These are phyloP conservation scores for Puccinia polysora DNA, from an alignment of 1,284 basidiomycete genomes.

Conservation along the genomic window DNA sequence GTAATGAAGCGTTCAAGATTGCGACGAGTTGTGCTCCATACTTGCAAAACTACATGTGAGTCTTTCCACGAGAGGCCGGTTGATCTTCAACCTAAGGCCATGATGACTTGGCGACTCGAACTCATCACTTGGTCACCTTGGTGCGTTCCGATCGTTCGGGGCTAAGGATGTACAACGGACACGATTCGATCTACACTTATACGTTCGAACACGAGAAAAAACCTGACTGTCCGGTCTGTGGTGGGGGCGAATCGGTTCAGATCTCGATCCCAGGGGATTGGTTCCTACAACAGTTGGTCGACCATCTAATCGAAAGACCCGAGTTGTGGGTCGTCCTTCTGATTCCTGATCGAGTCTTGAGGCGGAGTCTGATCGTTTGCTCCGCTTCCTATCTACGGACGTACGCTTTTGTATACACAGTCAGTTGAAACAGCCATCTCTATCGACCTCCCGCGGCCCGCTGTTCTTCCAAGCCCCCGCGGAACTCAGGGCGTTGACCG, in stretches of 20 bases:
- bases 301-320: conserved; percentile 74
- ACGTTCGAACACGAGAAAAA: conserved; percentile 94
- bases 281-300: conserved; percentile 78
- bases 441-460: conserved; percentile 64
- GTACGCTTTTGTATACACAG: too few relatives aligned
- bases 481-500: conserved; percentile 77
- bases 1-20: conserved; percentile 98
- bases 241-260: conserved; percentile 74
- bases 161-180: conserved; percentile 65
- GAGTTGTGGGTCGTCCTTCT: conserved; percentile 65
- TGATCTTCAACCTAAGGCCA: conserved; percentile 59
- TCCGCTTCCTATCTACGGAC: too few relatives aligned
- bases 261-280: conserved; percentile 65
- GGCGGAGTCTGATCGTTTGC: too few relatives aligned
- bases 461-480: conserved; percentile 91
- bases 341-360: conserved; percentile 10
- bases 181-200: conserved; percentile 92
- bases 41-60: conserved; percentile 87
- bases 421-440: conserved; percentile 86
- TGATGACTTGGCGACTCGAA: background rate
- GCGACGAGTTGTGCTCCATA: conserved; percentile 89
- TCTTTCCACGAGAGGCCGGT: too few relatives aligned
- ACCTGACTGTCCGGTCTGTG: conserved; percentile 92
- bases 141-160: too few relatives aligned
- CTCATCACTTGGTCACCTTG: background rate